Conservation (phyloP, 78 protist species). For the Tieghemostelium lacteum region DNA sequence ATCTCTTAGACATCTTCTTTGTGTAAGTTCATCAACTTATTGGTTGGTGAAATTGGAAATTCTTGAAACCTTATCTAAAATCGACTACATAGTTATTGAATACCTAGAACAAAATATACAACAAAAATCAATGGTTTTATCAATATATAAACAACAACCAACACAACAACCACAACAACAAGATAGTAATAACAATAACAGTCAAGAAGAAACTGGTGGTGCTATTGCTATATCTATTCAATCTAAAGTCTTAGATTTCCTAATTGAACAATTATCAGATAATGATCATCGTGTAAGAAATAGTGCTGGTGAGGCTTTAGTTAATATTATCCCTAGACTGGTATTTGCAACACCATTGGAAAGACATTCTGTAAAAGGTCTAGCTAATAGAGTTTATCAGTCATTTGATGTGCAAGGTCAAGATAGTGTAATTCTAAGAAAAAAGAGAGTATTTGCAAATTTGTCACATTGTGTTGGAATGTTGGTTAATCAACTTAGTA, state of each 20-base stretch:
- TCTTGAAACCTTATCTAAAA: conserved; percentile 57
- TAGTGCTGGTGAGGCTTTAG: conserved; percentile 70
- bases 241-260: conserved; percentile 67
- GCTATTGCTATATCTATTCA: conserved; percentile 68
- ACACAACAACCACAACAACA: not conserved
- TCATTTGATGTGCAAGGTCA: conserved; percentile 49
- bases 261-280: conserved; percentile 56
- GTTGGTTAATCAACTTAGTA: conserved; percentile 28
- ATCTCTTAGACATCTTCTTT: conserved; percentile 39
- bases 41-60: conserved; percentile 71
- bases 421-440: conserved; percentile 26
- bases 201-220: conserved; percentile 41
- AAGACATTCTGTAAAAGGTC: conserved; percentile 57
- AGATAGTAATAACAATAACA: not conserved
- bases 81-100: conserved; percentile 52
- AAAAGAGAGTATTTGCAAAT: conserved; percentile 56
- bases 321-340: conserved; percentile 38
- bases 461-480: conserved; percentile 62
- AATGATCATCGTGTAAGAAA: conserved; percentile 71
- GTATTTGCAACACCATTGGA: conserved; percentile 77
- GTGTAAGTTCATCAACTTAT: conserved; percentile 68
- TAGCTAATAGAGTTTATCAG: conserved; percentile 34
- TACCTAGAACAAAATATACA: conserved; percentile 70
- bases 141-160: no score
- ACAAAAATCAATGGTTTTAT: conserved; percentile 41